Conservation (phyloP, 1,284 basidiomycete species). For the Abortiporus biennis region DNA sequence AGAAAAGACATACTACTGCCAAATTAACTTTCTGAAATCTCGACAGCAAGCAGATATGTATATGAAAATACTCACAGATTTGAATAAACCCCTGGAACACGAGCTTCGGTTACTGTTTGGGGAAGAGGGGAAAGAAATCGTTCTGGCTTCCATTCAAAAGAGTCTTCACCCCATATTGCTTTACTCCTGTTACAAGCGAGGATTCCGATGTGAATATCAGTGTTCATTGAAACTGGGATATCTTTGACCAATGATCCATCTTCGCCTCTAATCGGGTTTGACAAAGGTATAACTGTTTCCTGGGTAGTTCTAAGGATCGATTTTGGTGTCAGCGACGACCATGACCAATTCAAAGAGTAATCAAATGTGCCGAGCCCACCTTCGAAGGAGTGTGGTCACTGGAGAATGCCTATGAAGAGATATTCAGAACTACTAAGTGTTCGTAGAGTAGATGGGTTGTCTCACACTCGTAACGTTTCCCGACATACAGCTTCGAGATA, state of each 20-base stretch:
- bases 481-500: slow-evolving; percentile 15
- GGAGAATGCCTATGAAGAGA: slow-evolving; percentile 2
- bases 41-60: background rate
- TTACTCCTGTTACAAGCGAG: slow-evolving; percentile 36
- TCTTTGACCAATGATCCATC: slow-evolving; percentile 29
- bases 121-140: slow-evolving; percentile 21
- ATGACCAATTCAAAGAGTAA: background rate
- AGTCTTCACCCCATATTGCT: slow-evolving; percentile 50
- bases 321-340: no score
- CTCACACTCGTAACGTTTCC: slow-evolving; percentile 15
- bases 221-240: slow-evolving; percentile 39
- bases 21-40: background rate
- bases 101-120: slow-evolving; percentile 11
- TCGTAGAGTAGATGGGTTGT: slow-evolving; percentile 3
- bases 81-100: slow-evolving; percentile 19
- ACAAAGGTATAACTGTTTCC: slow-evolving; percentile 17
- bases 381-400: background rate
- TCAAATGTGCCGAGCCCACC: no score
- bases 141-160: slow-evolving; percentile 38
- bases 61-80: slow-evolving; percentile 22
- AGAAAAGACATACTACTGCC: slow-evolving; percentile 26
- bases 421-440: background rate
- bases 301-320: slow-evolving; percentile 17
- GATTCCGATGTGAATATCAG: slow-evolving; percentile 40
- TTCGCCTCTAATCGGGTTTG: slow-evolving; percentile 13